Conservation (phyloP, 345 rosid genomes). For the Fremontodendron californicum region DNA sequence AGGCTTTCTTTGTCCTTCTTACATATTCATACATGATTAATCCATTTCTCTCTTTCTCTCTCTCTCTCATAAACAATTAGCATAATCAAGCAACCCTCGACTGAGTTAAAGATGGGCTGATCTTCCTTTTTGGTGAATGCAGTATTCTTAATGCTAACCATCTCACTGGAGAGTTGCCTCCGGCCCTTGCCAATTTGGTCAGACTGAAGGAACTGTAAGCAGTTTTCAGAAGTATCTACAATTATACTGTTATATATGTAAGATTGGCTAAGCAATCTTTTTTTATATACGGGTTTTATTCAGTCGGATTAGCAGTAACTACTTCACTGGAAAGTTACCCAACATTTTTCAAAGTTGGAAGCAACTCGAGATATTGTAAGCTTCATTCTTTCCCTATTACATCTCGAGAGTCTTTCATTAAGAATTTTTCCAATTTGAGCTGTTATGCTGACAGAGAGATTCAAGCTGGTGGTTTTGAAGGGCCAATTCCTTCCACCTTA, state of each 20-base stretch:
- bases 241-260: not conserved
- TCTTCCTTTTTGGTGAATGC: not conserved
- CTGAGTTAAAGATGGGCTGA: not conserved
- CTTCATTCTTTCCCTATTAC: not conserved
- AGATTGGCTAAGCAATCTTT: not conserved
- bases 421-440: too few relatives aligned
- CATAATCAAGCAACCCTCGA: not conserved
- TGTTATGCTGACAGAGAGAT: slow-evolving; percentile 34
- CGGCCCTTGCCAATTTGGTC: not conserved
- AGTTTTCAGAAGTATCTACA: not conserved
- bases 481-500: slow-evolving; percentile 48
- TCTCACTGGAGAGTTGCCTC: slow-evolving; percentile 7
- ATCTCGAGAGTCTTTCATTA: not conserved
- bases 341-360: slow-evolving; percentile 12
- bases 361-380: slow-evolving; percentile 11
- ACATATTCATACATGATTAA: not conserved
- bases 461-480: slow-evolving; percentile 53
- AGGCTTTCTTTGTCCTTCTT: not conserved
- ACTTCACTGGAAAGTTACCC: slow-evolving; percentile 18
- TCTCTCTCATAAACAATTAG: not conserved
- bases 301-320: slow-evolving; percentile 22
- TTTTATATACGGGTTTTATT: not conserved
- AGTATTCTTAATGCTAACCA: slow-evolving; percentile 7
- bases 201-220: slow-evolving; percentile 5
- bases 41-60: not conserved